Percentiles rank a stretch among this genome's conserved stretches.
phyloP scores from a whole-genome alignment of 805 yeast genomes.

The Starmerella etchellsii region DNA sequence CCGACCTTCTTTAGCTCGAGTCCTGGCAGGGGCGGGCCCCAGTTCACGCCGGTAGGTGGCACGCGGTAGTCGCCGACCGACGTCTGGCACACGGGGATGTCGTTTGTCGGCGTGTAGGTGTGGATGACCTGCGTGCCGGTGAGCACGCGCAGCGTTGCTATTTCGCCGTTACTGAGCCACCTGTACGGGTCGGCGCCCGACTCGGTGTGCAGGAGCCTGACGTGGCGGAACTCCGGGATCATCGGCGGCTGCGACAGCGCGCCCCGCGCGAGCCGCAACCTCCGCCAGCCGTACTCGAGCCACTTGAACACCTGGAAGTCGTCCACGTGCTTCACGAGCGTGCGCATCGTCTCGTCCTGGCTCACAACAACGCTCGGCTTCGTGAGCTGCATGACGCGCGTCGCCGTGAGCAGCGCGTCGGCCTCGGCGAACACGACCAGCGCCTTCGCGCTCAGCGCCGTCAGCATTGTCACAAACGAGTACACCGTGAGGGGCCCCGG shows the following conservation, averaged over 20 bases:
- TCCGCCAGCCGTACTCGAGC: conserved; percentile 11
- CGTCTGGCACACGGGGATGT: conserved; percentile 29
- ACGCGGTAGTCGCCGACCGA: conserved; percentile 23
- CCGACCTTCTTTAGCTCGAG: conserved; percentile 13
- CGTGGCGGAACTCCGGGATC: conserved; percentile 19
- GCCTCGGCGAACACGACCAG: conserved; percentile 16
- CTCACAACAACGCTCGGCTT: conserved; percentile 25
- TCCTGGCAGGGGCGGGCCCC: conserved; percentile 21
- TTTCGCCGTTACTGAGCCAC: conserved; percentile 18
- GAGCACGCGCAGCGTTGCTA: conserved; percentile 22
- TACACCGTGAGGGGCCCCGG: conserved; percentile 22
- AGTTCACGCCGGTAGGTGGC: conserved; percentile 5
- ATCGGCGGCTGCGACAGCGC: conserved; percentile 20
- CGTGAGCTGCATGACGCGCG: conserved; percentile 15
- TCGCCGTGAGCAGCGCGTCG: conserved; percentile 18
- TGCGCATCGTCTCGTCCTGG: conserved; percentile 24
- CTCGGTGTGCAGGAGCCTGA: conserved; percentile 24
- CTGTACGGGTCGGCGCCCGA: conserved; percentile 17
- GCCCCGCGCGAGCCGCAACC: conserved; percentile 22
- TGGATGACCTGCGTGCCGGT: conserved; percentile 28
- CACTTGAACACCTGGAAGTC: conserved; percentile 16
- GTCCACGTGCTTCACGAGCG: conserved; percentile 21
- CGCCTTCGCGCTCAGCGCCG: conserved; percentile 24
- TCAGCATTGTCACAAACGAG: conserved; percentile 23
- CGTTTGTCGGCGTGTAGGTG: conserved; percentile 22